Conservation (phyloP, 805 yeast genomes). For the Schwanniomyces yamadae region DNA sequence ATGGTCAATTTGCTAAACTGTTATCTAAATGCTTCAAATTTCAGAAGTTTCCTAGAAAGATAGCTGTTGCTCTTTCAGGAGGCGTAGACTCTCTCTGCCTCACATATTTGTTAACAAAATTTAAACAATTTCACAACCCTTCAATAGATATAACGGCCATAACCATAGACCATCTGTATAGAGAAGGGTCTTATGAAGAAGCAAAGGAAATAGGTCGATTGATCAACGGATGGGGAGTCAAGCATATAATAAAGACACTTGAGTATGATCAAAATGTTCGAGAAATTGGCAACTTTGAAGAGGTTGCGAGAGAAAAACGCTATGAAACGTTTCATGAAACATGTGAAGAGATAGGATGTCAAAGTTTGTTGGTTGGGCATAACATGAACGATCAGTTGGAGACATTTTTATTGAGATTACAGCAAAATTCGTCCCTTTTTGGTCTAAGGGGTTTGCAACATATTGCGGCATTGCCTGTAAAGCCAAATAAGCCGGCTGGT, state of each 20-base stretch:
- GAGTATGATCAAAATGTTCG: conserved; percentile 23
- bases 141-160: conserved; percentile 47
- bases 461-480: conserved; percentile 26
- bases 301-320: conserved; percentile 56
- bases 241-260: conserved; percentile 29
- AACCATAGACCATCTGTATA: conserved; percentile 63
- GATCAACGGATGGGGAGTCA: conserved; percentile 33
- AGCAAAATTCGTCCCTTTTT: conserved; percentile 36
- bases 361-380: conserved; percentile 60
- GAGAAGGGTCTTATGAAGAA: conserved; percentile 50
- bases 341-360: conserved; percentile 35
- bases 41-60: conserved; percentile 20
- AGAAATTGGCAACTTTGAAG: conserved; percentile 48
- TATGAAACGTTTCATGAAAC: conserved; percentile 42
- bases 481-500: conserved; percentile 14
- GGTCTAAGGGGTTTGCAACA: conserved; percentile 60
- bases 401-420: conserved; percentile 59
- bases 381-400: conserved; percentile 72
- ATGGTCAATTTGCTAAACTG: conserved; percentile 13
- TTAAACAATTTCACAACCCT: conserved; percentile 25
- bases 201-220: conserved; percentile 41
- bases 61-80: conserved; percentile 69
- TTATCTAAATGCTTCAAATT: conserved; percentile 8
- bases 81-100: conserved; percentile 82
- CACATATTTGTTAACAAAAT: conserved; percentile 47